These are phyloP conservation scores for Plantago elongata DNA, from an alignment of 257 asterid genomes.

Conservation along the genomic window DNA sequence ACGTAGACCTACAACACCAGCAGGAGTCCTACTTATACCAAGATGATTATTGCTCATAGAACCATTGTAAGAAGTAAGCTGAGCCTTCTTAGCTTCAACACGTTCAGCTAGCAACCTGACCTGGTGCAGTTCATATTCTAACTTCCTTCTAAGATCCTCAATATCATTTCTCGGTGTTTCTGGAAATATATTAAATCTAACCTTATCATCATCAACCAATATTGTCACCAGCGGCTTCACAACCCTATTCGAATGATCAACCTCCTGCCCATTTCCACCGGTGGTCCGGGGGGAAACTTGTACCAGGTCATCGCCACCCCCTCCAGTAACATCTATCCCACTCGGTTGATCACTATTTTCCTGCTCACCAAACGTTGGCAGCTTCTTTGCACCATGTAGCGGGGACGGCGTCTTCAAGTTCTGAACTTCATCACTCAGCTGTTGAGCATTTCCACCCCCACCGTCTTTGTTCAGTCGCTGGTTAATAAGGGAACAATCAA, in stretches of 20 bases:
- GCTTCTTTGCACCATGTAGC: conserved; percentile 5
- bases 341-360: no score
- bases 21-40: conserved; percentile 29
- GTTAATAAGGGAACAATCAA: neutral
- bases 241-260: conserved; percentile 15
- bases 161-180: conserved; percentile 45
- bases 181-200: conserved; percentile 48
- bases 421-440: conserved; percentile 14
- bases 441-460: conserved; percentile 5
- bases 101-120: conserved; percentile 44
- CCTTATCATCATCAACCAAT: conserved; percentile 60
- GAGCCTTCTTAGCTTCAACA: conserved; percentile 58
- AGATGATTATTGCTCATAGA: conserved; percentile 29
- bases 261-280: conserved; percentile 22
- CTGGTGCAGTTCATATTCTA: conserved; percentile 56
- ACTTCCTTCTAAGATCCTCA: conserved; percentile 42
- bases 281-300: conserved; percentile 7
- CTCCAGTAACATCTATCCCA: conserved; percentile 18
- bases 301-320: neutral
- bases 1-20: conserved; percentile 35
- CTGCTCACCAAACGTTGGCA: neutral
- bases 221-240: conserved; percentile 39
- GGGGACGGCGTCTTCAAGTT: conserved; percentile 4
- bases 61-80: conserved; percentile 35
- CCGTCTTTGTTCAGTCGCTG: conserved; percentile 1